Evolutionary conservation across 768 basidiomycete species (phyloP).

Genomic region (Termitomyces sp.): DNA sequence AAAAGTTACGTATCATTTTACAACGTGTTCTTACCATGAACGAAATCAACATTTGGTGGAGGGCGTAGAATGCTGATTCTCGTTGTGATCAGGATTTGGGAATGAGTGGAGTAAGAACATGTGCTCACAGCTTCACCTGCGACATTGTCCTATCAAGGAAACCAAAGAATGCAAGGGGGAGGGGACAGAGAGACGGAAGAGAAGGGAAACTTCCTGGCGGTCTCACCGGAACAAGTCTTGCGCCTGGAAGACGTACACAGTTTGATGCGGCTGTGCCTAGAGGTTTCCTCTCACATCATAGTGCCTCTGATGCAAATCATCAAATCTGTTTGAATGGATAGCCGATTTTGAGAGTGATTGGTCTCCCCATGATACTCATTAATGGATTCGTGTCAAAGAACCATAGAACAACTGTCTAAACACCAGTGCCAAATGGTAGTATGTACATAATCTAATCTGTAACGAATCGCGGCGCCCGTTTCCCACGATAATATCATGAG

Average conservation of each 20-base stretch:
- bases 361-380: not conserved
- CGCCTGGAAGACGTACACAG: not conserved
- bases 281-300: not conserved
- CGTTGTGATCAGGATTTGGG: constrained; percentile 1
- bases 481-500: not conserved
- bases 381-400: not conserved
- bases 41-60: constrained; percentile 86
- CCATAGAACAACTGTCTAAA: not conserved
- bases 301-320: not conserved
- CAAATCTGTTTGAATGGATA: not conserved
- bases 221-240: constrained; percentile 3
- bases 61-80: constrained; percentile 66
- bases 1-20: not conserved
- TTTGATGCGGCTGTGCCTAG: constrained; percentile 7
- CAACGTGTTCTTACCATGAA: constrained; percentile 49
- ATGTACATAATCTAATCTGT: not conserved
- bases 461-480: not conserved
- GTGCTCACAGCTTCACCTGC: constrained; percentile 38
- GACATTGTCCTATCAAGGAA: constrained; percentile 24
- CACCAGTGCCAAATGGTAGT: not conserved
- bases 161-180: not conserved
- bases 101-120: constrained; percentile 18
- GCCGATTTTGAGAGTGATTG: not conserved
- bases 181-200: not conserved
- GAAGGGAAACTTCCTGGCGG: not conserved